Evolutionary conservation across 768 basidiomycete genomes (phyloP), one percentile per base, ranked within the genome.

Genomic region (Suillus fuscotomentosus): DNA sequence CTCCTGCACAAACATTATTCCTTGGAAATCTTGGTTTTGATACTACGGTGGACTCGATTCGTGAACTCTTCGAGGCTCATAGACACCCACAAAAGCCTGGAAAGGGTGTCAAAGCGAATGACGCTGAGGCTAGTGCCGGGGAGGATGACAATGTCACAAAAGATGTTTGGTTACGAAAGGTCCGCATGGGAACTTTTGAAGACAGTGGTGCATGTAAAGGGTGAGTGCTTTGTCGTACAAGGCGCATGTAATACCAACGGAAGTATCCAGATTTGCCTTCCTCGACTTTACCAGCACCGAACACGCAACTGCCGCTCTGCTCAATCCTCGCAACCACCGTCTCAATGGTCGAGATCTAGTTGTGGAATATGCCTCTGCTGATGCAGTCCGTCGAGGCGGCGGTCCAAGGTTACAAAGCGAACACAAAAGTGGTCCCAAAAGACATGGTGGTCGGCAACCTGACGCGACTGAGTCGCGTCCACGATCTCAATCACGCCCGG

Each of bases 151-250:
- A 65, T 48, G 69, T 41, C 43, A 60, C 41, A 8, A 67, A 71
- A 31, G 83, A 84, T 54, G 73, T 75, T 27, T 87, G 87, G 88
- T 84, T 90, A 79, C 83, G 91, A 66, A 94, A 94, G 73, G 79
- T 99, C 36, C 87, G 97, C 7, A 84, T 99, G 85, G 95, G 95
- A 5, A 96, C 95, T 20, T 99, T 99, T 68, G 95, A 98, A 74
- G 97, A 99, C 75, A 92, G 87, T 57, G 97, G 97, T 10, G 77
- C 86, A 61, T 99, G 97, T 79, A 99, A 99, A 83, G 97, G 97
- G 97, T 97, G 72, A 64, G 83, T 79, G 24, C 39, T 45, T 65
- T 13, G 22, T 51, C 7, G 41, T 41, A 53, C 59, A 36, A 5
- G 34, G 38, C 41, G 47, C n/a, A 15, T 9, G 36, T n/a, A 39